Percentiles rank a stretch among this genome's conserved stretches.
phyloP scores from a whole-genome alignment of 1,284 basidiomycete species.

The Ustilago loliicola region DNA sequence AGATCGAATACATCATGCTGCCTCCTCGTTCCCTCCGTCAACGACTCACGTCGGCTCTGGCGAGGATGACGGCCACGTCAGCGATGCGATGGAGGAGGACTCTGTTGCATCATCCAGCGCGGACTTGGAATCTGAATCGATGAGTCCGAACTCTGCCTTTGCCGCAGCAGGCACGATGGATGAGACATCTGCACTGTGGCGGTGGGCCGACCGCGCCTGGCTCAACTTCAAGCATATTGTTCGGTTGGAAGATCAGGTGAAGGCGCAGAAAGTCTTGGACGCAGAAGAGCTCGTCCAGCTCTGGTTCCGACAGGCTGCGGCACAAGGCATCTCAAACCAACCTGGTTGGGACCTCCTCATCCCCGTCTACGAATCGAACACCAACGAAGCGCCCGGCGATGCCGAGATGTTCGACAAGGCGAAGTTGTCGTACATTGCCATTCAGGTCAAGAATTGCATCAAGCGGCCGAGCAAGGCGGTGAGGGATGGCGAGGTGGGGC shows the following conservation, averaged over 20 bases:
- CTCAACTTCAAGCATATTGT: constrained; percentile 13
- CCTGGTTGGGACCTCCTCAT: background rate
- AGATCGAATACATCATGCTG: constrained; percentile 1
- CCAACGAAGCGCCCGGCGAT: background rate
- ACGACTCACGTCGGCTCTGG: background rate
- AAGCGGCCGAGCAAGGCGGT: background rate
- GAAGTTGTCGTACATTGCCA: too few species aligned
- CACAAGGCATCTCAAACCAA: background rate
- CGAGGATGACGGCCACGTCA: background rate
- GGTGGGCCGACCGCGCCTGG: constrained; percentile 6
- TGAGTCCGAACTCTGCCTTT: background rate
- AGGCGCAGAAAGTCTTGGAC: background rate
- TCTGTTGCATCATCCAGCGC: background rate
- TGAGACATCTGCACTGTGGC: constrained; percentile 4
- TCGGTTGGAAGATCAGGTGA: background rate
- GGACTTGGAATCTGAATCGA: background rate
- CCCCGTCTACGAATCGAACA: constrained; percentile 4
- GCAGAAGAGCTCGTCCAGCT: background rate
- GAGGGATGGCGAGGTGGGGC: background rate
- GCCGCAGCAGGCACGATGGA: background rate
- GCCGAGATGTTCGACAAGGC: background rate
- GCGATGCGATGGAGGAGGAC: constrained; percentile 2
- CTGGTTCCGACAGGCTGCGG: too few species aligned
- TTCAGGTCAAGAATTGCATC: background rate
- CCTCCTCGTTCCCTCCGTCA: background rate